Percentiles rank a stretch among this genome's conserved stretches.
Evolutionary conservation across 805 yeast genomes (phyloP).

Genomic region (Kuraishia cidri): DNA sequence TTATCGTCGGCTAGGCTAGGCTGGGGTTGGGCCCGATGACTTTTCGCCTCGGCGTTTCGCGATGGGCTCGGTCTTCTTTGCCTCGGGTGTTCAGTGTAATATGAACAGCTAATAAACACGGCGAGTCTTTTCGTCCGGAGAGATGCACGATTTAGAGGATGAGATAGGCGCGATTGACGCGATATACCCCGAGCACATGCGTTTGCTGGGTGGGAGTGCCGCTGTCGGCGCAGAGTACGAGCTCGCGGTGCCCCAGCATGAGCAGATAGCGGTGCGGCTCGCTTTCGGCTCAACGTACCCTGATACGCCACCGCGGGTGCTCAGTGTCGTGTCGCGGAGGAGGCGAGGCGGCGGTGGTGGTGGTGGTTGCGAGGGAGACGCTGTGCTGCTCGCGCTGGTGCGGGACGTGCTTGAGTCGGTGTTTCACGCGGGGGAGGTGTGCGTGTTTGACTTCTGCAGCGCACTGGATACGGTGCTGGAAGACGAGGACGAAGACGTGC

Average conservation of each 20-base stretch:
- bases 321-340: slow-evolving; percentile 35
- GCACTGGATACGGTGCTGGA: slow-evolving; percentile 52
- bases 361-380: slow-evolving; percentile 18
- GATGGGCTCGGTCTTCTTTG: no score
- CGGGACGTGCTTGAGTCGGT: slow-evolving; percentile 43
- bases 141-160: no score
- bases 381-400: slow-evolving; percentile 34
- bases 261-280: slow-evolving; percentile 49
- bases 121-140: no score
- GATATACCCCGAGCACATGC: slow-evolving; percentile 64
- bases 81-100: no score
- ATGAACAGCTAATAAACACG: no score
- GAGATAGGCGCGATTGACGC: slow-evolving; percentile 83
- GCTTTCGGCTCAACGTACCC: slow-evolving; percentile 74
- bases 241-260: slow-evolving; percentile 54
- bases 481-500: slow-evolving; percentile 20
- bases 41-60: no score
- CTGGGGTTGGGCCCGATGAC: no score
- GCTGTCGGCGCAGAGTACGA: slow-evolving; percentile 26
- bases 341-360: slow-evolving; percentile 15
- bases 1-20: no score
- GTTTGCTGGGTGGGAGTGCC: slow-evolving; percentile 19
- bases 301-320: slow-evolving; percentile 45
- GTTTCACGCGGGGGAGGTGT: slow-evolving; percentile 56
- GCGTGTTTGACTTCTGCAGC: slow-evolving; percentile 68